Evolutionary conservation across 495 filamentous ascomycete species (phyloP).

Genomic region (Neurospora discreta): DNA sequence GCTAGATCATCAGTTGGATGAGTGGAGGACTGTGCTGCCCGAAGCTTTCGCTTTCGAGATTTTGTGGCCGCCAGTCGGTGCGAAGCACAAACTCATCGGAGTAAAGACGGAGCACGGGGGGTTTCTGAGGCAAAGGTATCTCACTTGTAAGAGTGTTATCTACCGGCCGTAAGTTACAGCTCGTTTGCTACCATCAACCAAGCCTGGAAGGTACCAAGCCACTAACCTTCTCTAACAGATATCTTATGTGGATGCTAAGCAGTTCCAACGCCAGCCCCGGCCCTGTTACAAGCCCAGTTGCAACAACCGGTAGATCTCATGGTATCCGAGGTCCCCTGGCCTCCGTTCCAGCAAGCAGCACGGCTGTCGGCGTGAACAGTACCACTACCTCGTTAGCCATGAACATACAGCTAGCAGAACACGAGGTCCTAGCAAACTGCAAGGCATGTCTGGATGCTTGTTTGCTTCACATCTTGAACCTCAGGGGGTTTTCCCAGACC

Average conservation of each 20-base stretch:
- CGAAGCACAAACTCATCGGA: conserved; percentile 8
- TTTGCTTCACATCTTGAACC: conserved; percentile 30
- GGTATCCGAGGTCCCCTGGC: not conserved
- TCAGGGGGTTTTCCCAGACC: conserved; percentile 29
- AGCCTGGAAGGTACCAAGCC: not conserved
- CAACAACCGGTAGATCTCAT: not conserved
- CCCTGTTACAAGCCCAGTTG: not conserved
- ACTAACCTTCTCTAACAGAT: not conserved
- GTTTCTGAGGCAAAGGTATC: conserved; percentile 35
- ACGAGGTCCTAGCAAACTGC: conserved; percentile 23
- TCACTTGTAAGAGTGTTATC: conserved; percentile 37
- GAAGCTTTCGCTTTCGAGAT: conserved; percentile 27
- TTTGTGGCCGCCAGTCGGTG: not conserved
- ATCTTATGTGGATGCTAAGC: conserved; percentile 33
- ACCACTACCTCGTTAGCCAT: not conserved
- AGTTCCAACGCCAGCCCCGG: conserved; percentile 4
- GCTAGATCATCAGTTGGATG: conserved; percentile 32
- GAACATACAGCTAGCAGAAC: conserved; percentile 2
- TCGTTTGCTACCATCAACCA: not conserved
- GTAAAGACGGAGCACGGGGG: conserved; percentile 21
- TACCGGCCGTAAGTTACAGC: conserved; percentile 27
- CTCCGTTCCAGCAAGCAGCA: not conserved
- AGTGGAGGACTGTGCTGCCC: conserved; percentile 33
- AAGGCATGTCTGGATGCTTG: conserved; percentile 30
- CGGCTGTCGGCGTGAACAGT: not conserved